Evolutionary conservation across 306 rosid species (phyloP).

Genomic region (Lotus japonicus): DNA sequence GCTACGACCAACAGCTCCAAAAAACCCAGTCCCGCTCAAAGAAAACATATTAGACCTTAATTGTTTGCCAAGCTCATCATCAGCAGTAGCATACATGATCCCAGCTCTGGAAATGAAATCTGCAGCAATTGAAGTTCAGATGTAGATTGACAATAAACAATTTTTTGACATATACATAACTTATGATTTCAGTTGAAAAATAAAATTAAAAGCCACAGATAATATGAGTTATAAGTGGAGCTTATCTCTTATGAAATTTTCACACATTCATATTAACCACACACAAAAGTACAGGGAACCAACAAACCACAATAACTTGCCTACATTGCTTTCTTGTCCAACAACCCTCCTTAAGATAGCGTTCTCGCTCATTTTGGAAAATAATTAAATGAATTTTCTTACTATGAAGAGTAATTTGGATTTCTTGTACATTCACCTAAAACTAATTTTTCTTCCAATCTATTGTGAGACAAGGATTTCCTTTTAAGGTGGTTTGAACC

Average conservation of each 20-base stretch:
- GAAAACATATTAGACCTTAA: constrained; percentile 74
- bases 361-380: neutral
- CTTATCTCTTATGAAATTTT: neutral
- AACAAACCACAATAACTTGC: neutral
- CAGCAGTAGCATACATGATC: constrained; percentile 61
- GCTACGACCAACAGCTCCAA: constrained; percentile 86
- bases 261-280: neutral
- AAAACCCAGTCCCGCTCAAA: constrained; percentile 73
- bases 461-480: no score
- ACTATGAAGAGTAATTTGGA: no score
- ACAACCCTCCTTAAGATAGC: neutral
- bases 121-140: constrained; percentile 55
- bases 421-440: no score
- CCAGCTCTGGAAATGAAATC: constrained; percentile 90
- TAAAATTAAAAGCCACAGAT: neutral
- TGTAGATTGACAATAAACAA: constrained; percentile 33
- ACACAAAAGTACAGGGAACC: no score
- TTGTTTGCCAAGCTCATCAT: constrained; percentile 46
- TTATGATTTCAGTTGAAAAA: neutral
- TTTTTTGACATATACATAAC: neutral
- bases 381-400: no score
- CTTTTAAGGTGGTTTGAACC: no score
- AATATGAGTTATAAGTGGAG: neutral
- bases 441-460: no score
- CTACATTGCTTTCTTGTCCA: neutral